Evolutionary conservation across 768 basidiomycete genomes (phyloP).

Genomic region (Mycena crocata): DNA sequence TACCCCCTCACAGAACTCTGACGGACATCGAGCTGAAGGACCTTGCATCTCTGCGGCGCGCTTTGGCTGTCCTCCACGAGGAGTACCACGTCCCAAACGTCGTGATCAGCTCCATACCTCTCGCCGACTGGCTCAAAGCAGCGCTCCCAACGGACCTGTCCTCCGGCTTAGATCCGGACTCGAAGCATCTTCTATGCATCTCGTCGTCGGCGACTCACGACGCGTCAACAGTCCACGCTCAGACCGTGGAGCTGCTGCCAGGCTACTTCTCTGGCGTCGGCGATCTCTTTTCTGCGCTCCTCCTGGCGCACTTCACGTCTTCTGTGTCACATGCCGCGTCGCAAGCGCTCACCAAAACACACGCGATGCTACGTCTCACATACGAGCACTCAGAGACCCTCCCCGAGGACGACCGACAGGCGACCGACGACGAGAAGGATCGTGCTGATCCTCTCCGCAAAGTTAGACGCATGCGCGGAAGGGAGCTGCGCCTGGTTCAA

Average conservation of each 20-base stretch:
- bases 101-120: conserved; percentile 91
- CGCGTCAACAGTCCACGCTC: conserved; percentile 65
- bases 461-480: conserved; percentile 79
- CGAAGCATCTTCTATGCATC: conserved; percentile 81
- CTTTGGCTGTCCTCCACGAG: conserved; percentile 81
- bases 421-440: conserved; percentile 86
- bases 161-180: conserved; percentile 38
- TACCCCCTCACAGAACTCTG: conserved; percentile 65
- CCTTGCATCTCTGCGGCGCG: conserved; percentile 70
- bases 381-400: conserved; percentile 65
- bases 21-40: conserved; percentile 80
- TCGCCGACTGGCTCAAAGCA: conserved; percentile 68
- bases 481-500: conserved; percentile 88
- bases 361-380: conserved; percentile 76
- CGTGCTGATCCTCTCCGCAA: conserved; percentile 69
- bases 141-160: conserved; percentile 58
- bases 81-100: conserved; percentile 84
- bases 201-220: conserved; percentile 64
- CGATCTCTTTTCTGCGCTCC: conserved; percentile 94
- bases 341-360: conserved; percentile 78
- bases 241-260: conserved; percentile 79
- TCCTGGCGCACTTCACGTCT: conserved; percentile 77
- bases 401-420: conserved; percentile 67
- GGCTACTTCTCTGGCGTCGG: conserved; percentile 98
- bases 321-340: conserved; percentile 70